Base-by-base conservation (phyloP, 163 green algal species). In the Volvox carteri region DNA sequence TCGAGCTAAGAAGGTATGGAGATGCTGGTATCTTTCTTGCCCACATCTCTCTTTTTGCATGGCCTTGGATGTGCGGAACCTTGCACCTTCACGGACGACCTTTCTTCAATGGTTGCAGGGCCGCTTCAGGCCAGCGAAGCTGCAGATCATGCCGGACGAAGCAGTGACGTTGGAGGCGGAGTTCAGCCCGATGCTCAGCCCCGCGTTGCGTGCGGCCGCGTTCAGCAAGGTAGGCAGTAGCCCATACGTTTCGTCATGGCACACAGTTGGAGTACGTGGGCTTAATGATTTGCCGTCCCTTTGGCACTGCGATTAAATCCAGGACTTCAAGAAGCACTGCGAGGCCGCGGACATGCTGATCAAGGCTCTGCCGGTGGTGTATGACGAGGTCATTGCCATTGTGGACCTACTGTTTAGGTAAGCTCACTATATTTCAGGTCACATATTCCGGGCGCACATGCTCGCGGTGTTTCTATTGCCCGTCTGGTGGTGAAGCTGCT, bases 311-410 rank as follows among this genome's bases (percentile, higher is more conserved):
- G n/a, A n/a, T n/a, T n/a, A n/a, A n/a, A n/a, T n/a, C n/a, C 68
- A 88, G 74, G 94, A 98, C 91, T 98, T 98, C 94, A 96, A 96
- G 92, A 93, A 95, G 58, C 96, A 98, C 78, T 93, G 96, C 77
- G 88, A 96, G 77, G 96, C 96, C 0, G 93, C 92, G 1, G 95
- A 97, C 46, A 37, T 94, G 77, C 52, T 97, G 67, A 88, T 52
- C 0, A 60, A 78, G 11, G 72, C 76, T 1, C 42, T 93, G 62
- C 52, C 86, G 1, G 21, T 54, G 48, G 87, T 96, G 58, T 90
- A 89, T 65, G 84, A 94, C 39, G 95, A 95, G 75, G 87, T 95
- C 33, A 88, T 90, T 84, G 83, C 90, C 4, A 85, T 86, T 48
- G 87, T 98, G 86, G 96, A 98, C 86, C 95, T 98, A 46, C 85